Base-by-base conservation (phyloP, 1,284 basidiomycete species). In the Gomphus sp. region DNA sequence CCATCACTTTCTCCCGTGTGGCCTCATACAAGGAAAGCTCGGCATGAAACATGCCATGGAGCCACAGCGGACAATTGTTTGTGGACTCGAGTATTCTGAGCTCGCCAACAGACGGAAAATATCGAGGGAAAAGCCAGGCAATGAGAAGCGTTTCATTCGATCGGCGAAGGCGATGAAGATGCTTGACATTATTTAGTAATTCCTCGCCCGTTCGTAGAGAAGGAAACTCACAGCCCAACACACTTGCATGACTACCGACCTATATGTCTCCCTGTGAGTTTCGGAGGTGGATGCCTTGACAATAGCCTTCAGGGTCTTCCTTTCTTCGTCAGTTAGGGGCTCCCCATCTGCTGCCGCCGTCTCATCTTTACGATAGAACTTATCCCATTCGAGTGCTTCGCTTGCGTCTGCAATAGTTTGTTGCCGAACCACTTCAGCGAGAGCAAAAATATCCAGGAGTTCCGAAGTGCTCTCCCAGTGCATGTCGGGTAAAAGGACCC, bases 391-490 rank as follows among this genome's bases (percentile, higher is more conserved):
- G n/a, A 59, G 28, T 34, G 51, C 58, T n/a, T 55, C 52, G 2
- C 0, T 18, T 12, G 41, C 52, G 18, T 55, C 43, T 47, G 18
- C 25, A n/a, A 59, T 34, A 16, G 47, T 55, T 39, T 52, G 52
- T 41, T 50, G 39, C 22, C 58, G 41, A 39, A 54, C n/a, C 11
- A n/a, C 33, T 18, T 59, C 58, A 25, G 52, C 44, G 4, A 55
- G 45, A 22, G 52, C 43, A 33, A 59, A 43, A 2, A 55, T 22
- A 16, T 59, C 58, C 7, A 59, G 45, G 14, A 59, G 52, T 14
- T 55, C 58, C 12, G 41, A 44, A 12, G 52, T 59, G 28, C 47
- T 18, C 7, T 59, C 58, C 58, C 58, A 59, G 12, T 52, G 25
- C 52, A 59, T 55, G 4, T 45, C 34, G 37, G 58, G 58, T 36